Base-by-base conservation (phyloP, 805 yeast species). In the Kodamaea kaohsiungensis region DNA sequence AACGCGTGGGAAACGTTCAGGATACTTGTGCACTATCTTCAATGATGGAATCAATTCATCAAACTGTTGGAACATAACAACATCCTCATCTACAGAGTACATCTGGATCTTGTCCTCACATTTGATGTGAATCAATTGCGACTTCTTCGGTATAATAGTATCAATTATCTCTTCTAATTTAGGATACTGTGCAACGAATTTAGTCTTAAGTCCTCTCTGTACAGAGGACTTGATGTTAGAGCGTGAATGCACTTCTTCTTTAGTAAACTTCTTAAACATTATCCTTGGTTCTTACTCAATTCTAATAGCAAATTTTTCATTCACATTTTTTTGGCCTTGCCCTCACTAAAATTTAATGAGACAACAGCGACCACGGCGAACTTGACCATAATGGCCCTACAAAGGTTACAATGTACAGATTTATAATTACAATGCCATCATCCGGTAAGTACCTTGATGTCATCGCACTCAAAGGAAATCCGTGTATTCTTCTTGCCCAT, bases 161-260 rank as follows among this genome's bases (percentile, higher is more conserved):
- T 92, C 97, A 46, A 92, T 87, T 10, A 81, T 85, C 5, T 85
- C 81, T 64, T 89, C 96, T 59, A 91, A 70, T n/a, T 71, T 73
- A 17, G 91, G 91, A 66, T 86, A 92, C 69, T 87, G 91, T 3
- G 77, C 75, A 1, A 87, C 88, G 52, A 92, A 78, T 63, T 86
- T 89, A 16, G 88, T 60, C 66, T 89, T 89, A 60, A 93, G 77
- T n/a, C 88, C 87, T 69, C 98, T 83, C 70, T 91, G 97, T n/a
- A 88, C 92, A 1, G 98, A 92, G 0, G 97, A 89, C 71, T 92
- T 92, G 70, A 92, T 87, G 66, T 93, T 93, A 12, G 97, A 86
- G 59, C 95, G 86, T 7, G 97, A 87, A 63, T 91, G 96, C 52
- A 91, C 82, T 66, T 92, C 97, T 43, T 91, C 97, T 60, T 83